Conservation (phyloP, 306 rosid genomes). For the Arachis stenosperma region DNA sequence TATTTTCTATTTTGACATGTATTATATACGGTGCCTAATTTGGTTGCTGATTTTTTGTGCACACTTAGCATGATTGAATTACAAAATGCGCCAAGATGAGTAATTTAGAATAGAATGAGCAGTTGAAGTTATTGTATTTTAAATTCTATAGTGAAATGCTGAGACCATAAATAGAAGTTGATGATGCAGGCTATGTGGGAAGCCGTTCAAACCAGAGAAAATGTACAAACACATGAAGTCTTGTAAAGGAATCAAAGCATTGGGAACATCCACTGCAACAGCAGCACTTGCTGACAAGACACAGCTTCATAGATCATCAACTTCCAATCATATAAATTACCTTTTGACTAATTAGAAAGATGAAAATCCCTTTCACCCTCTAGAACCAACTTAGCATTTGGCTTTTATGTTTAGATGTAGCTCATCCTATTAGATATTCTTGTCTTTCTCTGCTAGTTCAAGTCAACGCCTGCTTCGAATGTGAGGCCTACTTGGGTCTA, state of each 20-base stretch:
- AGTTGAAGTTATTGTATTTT: too few relatives aligned
- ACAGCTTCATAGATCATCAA: slow-evolving; percentile 35
- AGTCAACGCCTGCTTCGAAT: too few relatives aligned
- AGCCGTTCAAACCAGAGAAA: slow-evolving; percentile 79
- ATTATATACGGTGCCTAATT: too few relatives aligned
- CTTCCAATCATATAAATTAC: slow-evolving; percentile 39
- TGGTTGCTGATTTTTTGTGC: too few relatives aligned
- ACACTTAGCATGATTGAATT: too few relatives aligned
- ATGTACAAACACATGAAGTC: slow-evolving; percentile 84
- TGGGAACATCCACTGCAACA: slow-evolving; percentile 39
- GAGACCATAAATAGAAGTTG: slow-evolving; percentile 24
- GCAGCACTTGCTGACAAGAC: slow-evolving; percentile 35
- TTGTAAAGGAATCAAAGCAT: slow-evolving; percentile 69
- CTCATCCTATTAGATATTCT: slow-evolving; percentile 4
- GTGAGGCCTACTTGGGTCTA: too few relatives aligned
- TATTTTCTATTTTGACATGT: too few relatives aligned
- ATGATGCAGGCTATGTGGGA: slow-evolving; percentile 87
- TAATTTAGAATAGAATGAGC: too few relatives aligned
- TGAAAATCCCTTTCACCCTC: slow-evolving; percentile 10
- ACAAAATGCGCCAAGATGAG: too few relatives aligned
- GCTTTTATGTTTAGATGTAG: slow-evolving; percentile 30
- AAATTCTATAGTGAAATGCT: slow-evolving; percentile 29
- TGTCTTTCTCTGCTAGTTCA: slow-evolving; percentile 1
- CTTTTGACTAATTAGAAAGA: slow-evolving; percentile 46
- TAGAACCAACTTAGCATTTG: slow-evolving; percentile 12